Evolutionary conservation across 2,329 filamentous ascomycete species (phyloP).

Genomic region (Pseudogymnoascus sp.): DNA sequence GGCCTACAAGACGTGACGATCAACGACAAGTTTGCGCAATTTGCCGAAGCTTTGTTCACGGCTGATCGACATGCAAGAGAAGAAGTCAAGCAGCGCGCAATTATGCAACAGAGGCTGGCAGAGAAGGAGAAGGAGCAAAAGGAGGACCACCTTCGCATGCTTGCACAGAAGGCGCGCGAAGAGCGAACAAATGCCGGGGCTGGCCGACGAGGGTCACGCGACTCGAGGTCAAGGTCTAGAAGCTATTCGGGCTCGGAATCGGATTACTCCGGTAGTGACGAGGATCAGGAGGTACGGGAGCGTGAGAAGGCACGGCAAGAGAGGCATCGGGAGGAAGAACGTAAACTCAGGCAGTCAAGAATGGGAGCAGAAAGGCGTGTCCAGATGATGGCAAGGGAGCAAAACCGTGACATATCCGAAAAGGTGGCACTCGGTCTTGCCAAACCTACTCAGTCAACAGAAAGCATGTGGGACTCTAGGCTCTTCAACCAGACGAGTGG

Average conservation of each 20-base stretch:
- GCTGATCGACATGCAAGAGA: constrained; percentile 92
- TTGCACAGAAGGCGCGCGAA: constrained; percentile 88
- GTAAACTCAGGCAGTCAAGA: constrained; percentile 83
- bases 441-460: constrained; percentile 85
- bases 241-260: constrained; percentile 50
- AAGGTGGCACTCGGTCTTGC: constrained; percentile 92
- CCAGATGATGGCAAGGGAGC: constrained; percentile 88
- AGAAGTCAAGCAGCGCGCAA: constrained; percentile 83
- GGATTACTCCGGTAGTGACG: constrained; percentile 37
- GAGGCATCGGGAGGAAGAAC: constrained; percentile 72
- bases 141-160: constrained; percentile 79
- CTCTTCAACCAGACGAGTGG: constrained; percentile 92
- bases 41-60: constrained; percentile 88
- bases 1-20: constrained; percentile 90
- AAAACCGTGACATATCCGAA: constrained; percentile 94
- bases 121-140: constrained; percentile 96
- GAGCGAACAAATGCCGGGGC: constrained; percentile 57
- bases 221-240: constrained; percentile 36
- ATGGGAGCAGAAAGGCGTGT: constrained; percentile 92
- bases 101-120: constrained; percentile 92
- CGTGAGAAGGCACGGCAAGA: constrained; percentile 74
- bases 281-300: constrained; percentile 66
- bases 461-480: constrained; percentile 95
- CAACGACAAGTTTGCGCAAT: constrained; percentile 97
- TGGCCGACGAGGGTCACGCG: constrained; percentile 37